Evolutionary conservation across 1,284 basidiomycete genomes (phyloP), one percentile per base, ranked within the genome.

Genomic region (Amylostereum areolatum): DNA sequence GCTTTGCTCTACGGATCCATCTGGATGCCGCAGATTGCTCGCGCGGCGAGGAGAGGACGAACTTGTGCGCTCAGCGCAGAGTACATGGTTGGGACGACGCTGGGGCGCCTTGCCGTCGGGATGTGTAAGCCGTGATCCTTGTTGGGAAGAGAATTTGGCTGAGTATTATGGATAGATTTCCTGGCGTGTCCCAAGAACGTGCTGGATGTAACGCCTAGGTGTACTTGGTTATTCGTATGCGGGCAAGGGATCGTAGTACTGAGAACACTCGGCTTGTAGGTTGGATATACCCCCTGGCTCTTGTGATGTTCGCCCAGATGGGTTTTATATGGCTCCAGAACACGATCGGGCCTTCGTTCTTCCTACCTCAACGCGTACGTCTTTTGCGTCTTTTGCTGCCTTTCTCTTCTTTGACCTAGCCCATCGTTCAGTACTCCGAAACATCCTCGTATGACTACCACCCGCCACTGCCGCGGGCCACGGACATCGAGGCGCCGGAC

Each of bases 11-110:
- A 93, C 65, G 85, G 82, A 2, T 78, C 78, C 55, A 77, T 88
- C 55, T 96, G 92, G 92, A 57, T 86, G 2, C 85, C 89, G 4
- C 92, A 95, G 67, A 92, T 95, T 47, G 73, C 85, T 53, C 75
- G 92, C 28, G 89, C 92, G 36, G 80, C 78, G 5, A 74, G 77
- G 27, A 75, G 86, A 24, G 88, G 86, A 4, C 75, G 87, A 47
- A 75, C 75, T 5, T 85, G 85, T 58, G 87, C 85, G 0, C 64
- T 95, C 42, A 70, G 76, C 5, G 72, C 71, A 43, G 79, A 83
- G 55, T 93, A 92, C 58, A 65, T 95, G n/a, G 50, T 95, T 12
- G 91, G 90, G 7, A 89, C 83, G 2, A 88, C 85, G 0, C 50
- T 81, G 0, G 85, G 83, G 48, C 72, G 92, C 46, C 66, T 92